Percentiles rank a stretch among this genome's conserved stretches.
These are phyloP conservation scores for Pleurotus salmoneostramineus DNA, from an alignment of 768 basidiomycete species.

Conservation along the genomic window DNA sequence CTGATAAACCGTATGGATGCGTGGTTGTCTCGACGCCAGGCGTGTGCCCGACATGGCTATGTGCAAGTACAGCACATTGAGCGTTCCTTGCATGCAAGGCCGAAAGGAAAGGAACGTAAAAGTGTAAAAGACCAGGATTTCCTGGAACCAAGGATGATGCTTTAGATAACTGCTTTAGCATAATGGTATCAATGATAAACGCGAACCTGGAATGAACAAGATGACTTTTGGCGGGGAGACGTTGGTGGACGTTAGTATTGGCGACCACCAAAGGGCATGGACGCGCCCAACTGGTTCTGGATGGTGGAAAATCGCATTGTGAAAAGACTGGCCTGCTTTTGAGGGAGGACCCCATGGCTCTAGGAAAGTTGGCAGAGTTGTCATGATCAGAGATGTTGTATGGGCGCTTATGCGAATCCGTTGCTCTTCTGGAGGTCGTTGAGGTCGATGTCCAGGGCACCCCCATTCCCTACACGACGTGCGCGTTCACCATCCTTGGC, in stretches of 20 bases:
- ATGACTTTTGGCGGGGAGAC: slow-evolving; percentile 28
- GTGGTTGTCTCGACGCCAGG: slow-evolving; percentile 28
- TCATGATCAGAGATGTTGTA: background rate
- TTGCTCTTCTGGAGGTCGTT: background rate
- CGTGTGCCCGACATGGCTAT: slow-evolving; percentile 65
- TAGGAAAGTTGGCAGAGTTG: slow-evolving; percentile 29
- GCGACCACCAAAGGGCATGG: slow-evolving; percentile 53
- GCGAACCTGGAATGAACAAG: slow-evolving; percentile 47
- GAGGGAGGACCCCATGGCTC: slow-evolving; percentile 9
- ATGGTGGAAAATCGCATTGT: slow-evolving; percentile 35
- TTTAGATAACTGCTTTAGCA: background rate
- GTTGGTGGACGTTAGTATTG: slow-evolving; percentile 13
- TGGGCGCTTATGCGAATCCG: background rate
- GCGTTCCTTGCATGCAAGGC: slow-evolving; percentile 37
- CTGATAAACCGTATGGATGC: slow-evolving; percentile 29
- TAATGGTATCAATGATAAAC: background rate
- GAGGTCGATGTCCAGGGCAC: slow-evolving; percentile 51
- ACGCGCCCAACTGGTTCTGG: slow-evolving; percentile 31
- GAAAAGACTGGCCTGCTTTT: slow-evolving; percentile 8
- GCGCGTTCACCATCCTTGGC: slow-evolving; percentile 40
- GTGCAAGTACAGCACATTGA: slow-evolving; percentile 50
- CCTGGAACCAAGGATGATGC: slow-evolving; percentile 22
- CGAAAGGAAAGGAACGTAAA: slow-evolving; percentile 65
- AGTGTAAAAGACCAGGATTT: slow-evolving; percentile 58
- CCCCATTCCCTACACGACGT: slow-evolving; percentile 54